These are phyloP conservation scores for Suillus placidus DNA, from an alignment of 768 basidiomycete genomes.

Conservation along the genomic window DNA sequence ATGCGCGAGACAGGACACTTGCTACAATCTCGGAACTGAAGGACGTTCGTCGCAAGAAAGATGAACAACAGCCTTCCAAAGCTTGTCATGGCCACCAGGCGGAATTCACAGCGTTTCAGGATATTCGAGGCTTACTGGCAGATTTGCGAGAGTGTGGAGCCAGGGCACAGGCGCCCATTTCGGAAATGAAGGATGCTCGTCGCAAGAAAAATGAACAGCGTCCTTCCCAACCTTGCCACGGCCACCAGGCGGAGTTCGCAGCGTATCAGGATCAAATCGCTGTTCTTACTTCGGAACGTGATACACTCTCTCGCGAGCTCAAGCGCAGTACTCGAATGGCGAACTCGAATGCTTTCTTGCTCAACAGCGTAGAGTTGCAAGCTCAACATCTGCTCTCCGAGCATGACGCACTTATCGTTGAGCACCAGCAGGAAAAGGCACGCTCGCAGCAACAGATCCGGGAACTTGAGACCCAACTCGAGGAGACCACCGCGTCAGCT, in stretches of 20 bases:
- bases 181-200: neutral
- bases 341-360: neutral
- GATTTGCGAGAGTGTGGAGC: neutral
- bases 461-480: neutral
- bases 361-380: neutral
- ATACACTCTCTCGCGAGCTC: slow-evolving; percentile 1
- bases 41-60: neutral
- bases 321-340: neutral
- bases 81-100: neutral
- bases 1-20: neutral
- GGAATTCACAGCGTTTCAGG: neutral
- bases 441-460: neutral
- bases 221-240: neutral
- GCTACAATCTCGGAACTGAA: neutral
- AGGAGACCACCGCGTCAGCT: neutral
- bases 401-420: neutral
- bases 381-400: neutral
- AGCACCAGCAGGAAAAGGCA: neutral
- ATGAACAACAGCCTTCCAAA: neutral
- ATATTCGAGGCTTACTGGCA: neutral
- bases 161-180: neutral
- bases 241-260: neutral
- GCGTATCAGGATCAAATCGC: slow-evolving; percentile 1
- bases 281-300: neutral
- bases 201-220: neutral